These are phyloP conservation scores for Rhododendron mucronatum DNA, from an alignment of 148 eudicot species.

Conservation along the genomic window DNA sequence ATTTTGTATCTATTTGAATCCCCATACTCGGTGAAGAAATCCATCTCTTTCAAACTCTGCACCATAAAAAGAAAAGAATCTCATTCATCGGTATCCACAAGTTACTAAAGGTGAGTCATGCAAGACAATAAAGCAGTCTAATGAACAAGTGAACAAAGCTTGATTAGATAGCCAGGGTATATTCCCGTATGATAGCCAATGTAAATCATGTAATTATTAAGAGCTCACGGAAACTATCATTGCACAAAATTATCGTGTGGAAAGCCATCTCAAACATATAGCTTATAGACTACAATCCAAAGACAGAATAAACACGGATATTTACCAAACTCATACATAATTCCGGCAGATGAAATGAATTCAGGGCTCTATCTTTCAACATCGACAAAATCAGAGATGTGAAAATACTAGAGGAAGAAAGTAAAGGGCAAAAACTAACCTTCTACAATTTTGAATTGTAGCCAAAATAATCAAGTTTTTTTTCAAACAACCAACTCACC, in stretches of 20 bases:
- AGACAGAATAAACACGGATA: background rate
- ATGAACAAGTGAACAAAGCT: background rate
- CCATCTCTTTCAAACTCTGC: conserved; percentile 59
- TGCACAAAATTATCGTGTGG: background rate
- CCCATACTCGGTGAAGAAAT: conserved; percentile 81
- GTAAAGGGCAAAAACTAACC: background rate
- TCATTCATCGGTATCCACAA: background rate
- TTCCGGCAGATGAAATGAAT: background rate
- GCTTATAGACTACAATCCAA: background rate
- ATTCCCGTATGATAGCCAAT: background rate
- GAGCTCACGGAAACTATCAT: background rate
- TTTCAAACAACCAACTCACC: background rate
- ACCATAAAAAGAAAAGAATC: conserved; percentile 7
- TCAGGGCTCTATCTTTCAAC: background rate
- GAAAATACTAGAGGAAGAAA: background rate
- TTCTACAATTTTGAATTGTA: background rate
- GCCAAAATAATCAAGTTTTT: background rate
- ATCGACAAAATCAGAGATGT: background rate
- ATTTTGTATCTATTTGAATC: conserved; percentile 76
- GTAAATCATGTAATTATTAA: background rate
- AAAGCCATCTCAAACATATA: background rate
- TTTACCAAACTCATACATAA: background rate
- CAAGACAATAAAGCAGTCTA: conserved; percentile 12
- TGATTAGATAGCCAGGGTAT: background rate
- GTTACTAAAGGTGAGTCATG: background rate